A percentile compares a stretch with the other conserved stretches of the same genome.
phyloP scores from a whole-genome alignment of 73 alveolate genomes.

The Effrenium voratum region DNA sequence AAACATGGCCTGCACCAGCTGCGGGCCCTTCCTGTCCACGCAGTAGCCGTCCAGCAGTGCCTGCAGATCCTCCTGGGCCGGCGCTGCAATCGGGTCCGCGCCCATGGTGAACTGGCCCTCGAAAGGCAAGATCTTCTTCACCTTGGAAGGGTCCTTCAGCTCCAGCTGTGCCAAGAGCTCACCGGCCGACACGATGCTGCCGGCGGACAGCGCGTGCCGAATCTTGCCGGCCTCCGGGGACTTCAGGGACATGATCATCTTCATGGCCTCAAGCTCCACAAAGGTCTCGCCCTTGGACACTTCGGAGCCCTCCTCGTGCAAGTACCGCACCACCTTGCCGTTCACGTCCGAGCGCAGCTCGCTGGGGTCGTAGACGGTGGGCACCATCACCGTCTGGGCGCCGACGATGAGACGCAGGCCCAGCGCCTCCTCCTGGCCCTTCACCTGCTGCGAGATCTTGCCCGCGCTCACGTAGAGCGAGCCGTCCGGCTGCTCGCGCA shows the following conservation, averaged over 20 bases:
- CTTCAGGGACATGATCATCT: constrained; percentile 92
- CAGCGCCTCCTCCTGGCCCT: constrained; percentile 92
- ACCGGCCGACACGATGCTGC: constrained; percentile 72
- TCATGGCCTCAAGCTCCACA: constrained; percentile 92
- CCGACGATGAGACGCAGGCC: constrained; percentile 88
- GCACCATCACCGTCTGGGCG: constrained; percentile 69
- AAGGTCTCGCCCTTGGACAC: constrained; percentile 5
- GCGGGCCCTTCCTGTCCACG: constrained; percentile 59
- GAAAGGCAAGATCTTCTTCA: constrained; percentile 77
- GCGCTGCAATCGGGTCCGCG: constrained; percentile 8
- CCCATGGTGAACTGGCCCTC: constrained; percentile 75
- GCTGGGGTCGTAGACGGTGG: constrained; percentile 88
- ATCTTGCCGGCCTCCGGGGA: constrained; percentile 83
- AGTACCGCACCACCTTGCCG: constrained; percentile 92
- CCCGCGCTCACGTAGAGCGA: constrained; percentile 74
- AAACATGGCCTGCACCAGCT: constrained; percentile 46
- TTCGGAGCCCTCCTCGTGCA: constrained; percentile 88
- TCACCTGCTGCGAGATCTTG: constrained; percentile 77
- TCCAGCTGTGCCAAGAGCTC: constrained; percentile 84
- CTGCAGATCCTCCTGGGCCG: constrained; percentile 51
- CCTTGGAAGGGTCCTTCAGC: constrained; percentile 88
- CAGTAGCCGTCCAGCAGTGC: constrained; percentile 72
- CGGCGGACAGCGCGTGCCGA: constrained; percentile 66
- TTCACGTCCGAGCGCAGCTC: constrained; percentile 92
- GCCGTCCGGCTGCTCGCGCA: constrained; percentile 86